A percentile compares a stretch with the other conserved stretches of the same genome.
These are phyloP conservation scores for Hymenoscyphus occultus DNA, from an alignment of 2,329 filamentous ascomycete genomes.

Conservation along the genomic window DNA sequence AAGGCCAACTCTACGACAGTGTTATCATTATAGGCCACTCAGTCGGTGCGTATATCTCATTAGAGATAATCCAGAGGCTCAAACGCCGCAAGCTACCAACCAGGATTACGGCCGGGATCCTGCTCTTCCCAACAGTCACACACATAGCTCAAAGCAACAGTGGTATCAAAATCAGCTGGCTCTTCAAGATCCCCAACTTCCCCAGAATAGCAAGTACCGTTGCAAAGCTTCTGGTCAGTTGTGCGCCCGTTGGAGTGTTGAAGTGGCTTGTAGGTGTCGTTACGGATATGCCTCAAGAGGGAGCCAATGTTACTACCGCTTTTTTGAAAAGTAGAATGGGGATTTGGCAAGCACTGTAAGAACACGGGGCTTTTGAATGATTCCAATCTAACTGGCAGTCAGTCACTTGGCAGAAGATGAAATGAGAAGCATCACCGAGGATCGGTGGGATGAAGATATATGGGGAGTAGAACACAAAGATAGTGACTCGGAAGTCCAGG, in stretches of 20 bases:
- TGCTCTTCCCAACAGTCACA: constrained; percentile 74
- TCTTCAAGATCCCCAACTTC: constrained; percentile 40
- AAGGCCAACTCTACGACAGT: constrained; percentile 47
- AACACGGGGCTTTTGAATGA: background rate
- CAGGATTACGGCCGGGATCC: constrained; percentile 48
- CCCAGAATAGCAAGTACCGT: constrained; percentile 24
- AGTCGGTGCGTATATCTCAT: constrained; percentile 67
- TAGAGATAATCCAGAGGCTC: constrained; percentile 58
- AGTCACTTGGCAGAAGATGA: constrained; percentile 56
- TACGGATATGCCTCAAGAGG: constrained; percentile 48
- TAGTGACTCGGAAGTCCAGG: constrained; percentile 17
- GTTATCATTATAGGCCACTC: constrained; percentile 72
- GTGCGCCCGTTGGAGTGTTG: constrained; percentile 43
- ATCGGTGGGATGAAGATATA: constrained; percentile 57
- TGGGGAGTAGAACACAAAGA: constrained; percentile 48
- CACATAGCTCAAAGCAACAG: constrained; percentile 63
- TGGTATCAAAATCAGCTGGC: constrained; percentile 50
- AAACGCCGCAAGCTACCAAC: constrained; percentile 14
- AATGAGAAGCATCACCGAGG: constrained; percentile 56
- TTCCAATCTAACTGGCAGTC: constrained; percentile 8
- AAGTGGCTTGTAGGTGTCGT: constrained; percentile 43
- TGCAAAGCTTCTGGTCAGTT: constrained; percentile 39
- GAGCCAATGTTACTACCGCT: constrained; percentile 48
- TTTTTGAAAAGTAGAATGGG: constrained; percentile 57
- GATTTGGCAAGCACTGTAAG: constrained; percentile 54